phyloP scores from a whole-genome alignment of 352 stramenopile species.

The Phytopythium boreale region DNA sequence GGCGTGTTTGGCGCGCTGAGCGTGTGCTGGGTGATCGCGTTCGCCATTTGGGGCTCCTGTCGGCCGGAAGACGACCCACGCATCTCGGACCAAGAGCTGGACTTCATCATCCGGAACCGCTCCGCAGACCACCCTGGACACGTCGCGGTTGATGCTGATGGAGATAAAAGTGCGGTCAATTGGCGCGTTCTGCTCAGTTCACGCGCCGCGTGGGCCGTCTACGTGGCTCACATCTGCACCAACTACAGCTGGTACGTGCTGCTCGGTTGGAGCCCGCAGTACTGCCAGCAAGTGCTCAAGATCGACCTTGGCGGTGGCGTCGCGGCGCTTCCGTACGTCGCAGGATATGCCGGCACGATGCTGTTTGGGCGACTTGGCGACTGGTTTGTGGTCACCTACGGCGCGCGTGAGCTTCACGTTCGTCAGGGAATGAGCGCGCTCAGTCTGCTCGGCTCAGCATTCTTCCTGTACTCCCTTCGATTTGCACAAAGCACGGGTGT shows the following conservation, averaged over 20 bases:
- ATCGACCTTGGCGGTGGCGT: slow-evolving; percentile 64
- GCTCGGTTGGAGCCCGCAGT: slow-evolving; percentile 85
- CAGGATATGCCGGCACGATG: slow-evolving; percentile 69
- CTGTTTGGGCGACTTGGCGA: slow-evolving; percentile 70
- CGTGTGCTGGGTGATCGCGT: slow-evolving; percentile 68
- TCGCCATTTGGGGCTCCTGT: slow-evolving; percentile 54
- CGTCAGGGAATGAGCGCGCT: slow-evolving; percentile 76
- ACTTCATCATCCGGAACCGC: slow-evolving; percentile 69
- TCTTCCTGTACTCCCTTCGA: slow-evolving; percentile 70
- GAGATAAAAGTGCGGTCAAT: slow-evolving; percentile 49
- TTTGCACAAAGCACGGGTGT: slow-evolving; percentile 43
- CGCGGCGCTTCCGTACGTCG: slow-evolving; percentile 72
- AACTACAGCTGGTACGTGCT: slow-evolving; percentile 89
- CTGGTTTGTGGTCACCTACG: slow-evolving; percentile 43
- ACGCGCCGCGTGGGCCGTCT: slow-evolving; percentile 74
- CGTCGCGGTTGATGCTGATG: slow-evolving; percentile 20
- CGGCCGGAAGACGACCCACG: slow-evolving; percentile 55
- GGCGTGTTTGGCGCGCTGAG: slow-evolving; percentile 71
- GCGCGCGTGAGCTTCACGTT: slow-evolving; percentile 65
- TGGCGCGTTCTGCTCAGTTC: slow-evolving; percentile 66
- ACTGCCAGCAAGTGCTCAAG: slow-evolving; percentile 75
- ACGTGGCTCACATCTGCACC: slow-evolving; percentile 81
- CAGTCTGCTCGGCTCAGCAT: slow-evolving; percentile 62
- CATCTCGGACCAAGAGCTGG: slow-evolving; percentile 54
- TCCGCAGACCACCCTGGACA: slow-evolving; percentile 31